These are phyloP conservation scores for Miscanthus sacchariflorus DNA, from an alignment of 202 grass and related monocot genomes.

Conservation along the genomic window DNA sequence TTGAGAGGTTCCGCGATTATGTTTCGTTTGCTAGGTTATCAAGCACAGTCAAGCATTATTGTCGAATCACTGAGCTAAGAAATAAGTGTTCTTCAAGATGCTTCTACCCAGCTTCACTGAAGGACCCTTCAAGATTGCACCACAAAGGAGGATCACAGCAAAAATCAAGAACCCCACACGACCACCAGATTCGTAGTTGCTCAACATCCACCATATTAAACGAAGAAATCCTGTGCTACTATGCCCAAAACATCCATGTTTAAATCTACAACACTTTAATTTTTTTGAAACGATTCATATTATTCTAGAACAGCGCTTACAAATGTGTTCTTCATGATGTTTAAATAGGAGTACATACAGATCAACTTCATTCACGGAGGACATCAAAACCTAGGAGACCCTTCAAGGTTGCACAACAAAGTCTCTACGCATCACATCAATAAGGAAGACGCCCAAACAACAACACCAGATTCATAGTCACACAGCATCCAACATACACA, in stretches of 20 bases:
- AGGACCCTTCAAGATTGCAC: too few relatives aligned
- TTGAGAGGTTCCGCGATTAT: not conserved
- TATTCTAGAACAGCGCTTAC: not conserved
- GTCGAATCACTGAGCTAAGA: not conserved
- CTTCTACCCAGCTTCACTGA: not conserved
- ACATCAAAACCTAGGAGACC: not conserved
- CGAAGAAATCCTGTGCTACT: not conserved
- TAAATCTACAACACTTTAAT: not conserved
- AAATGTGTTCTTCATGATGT: not conserved
- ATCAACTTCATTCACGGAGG: not conserved
- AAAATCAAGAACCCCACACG: not conserved
- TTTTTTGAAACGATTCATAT: not conserved
- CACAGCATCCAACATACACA: not conserved
- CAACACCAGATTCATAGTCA: not conserved
- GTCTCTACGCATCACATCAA: not conserved
- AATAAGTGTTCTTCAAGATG: not conserved
- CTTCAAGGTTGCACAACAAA: not conserved
- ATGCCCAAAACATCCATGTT: not conserved
- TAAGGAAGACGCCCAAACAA: not conserved
- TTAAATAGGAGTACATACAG: not conserved
- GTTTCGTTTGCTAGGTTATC: not conserved
- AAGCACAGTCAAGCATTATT: not conserved
- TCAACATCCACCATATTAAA: not conserved
- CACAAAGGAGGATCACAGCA: not conserved
- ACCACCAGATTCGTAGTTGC: not conserved